Evolutionary conservation across 257 asterid genomes (phyloP).

Genomic region (Linderniella brevidens): DNA sequence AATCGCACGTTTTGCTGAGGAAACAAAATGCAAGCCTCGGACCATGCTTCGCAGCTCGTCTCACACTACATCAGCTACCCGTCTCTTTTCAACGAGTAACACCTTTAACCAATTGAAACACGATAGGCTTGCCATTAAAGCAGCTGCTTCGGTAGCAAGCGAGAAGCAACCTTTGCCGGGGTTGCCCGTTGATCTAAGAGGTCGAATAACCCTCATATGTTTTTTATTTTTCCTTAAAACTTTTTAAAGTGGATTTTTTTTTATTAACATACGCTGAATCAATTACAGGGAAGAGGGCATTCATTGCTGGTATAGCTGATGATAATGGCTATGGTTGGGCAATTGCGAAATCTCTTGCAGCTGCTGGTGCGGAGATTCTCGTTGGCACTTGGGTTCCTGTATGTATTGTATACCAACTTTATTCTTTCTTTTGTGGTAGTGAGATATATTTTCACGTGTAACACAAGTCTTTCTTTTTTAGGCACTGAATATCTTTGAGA

Average conservation of each 20-base stretch:
- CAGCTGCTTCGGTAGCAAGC: slow-evolving; percentile 45
- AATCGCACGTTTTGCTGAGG: slow-evolving; percentile 31
- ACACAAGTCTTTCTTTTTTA: slow-evolving; percentile 9
- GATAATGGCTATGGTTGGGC: slow-evolving; percentile 99
- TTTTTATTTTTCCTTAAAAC: not conserved
- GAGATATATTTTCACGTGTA: slow-evolving; percentile 3
- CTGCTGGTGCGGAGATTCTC: slow-evolving; percentile 96
- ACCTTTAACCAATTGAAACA: slow-evolving; percentile 13
- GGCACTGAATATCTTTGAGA: slow-evolving; percentile 91
- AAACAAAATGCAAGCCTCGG: slow-evolving; percentile 25
- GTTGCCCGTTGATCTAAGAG: slow-evolving; percentile 76
- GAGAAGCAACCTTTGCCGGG: slow-evolving; percentile 57
- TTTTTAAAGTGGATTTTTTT: not conserved
- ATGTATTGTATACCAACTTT: slow-evolving; percentile 16
- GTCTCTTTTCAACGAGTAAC: slow-evolving; percentile 18
- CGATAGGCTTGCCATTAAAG: slow-evolving; percentile 33
- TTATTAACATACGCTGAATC: not conserved
- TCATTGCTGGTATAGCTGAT: slow-evolving; percentile 90
- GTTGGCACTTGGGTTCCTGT: slow-evolving; percentile 99
- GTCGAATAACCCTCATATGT: slow-evolving; percentile 17
- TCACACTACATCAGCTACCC: slow-evolving; percentile 20
- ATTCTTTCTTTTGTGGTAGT: not conserved
- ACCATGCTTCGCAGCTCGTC: slow-evolving; percentile 32
- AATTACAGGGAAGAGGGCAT: slow-evolving; percentile 80
- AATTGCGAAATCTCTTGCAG: slow-evolving; percentile 86